A percentile compares a stretch with the other conserved stretches of the same genome.
Conservation (phyloP, 176 grass and related monocot species). For the Cenchrus purpureus region DNA sequence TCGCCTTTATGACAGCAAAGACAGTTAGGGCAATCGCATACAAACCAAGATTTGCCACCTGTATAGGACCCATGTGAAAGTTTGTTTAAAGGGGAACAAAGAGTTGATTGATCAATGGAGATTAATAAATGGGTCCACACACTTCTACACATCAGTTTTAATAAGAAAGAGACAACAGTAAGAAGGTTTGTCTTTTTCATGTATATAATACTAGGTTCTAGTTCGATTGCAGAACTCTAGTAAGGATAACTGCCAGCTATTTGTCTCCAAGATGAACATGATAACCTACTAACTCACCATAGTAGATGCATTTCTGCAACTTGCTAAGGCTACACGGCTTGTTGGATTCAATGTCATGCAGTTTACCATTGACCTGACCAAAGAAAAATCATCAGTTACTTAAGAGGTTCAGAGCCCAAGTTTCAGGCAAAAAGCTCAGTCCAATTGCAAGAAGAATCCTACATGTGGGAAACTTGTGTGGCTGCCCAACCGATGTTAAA, state of each 20-base stretch:
- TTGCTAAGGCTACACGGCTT: slow-evolving; percentile 68
- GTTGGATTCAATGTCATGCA: slow-evolving; percentile 69
- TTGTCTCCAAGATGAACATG: neutral
- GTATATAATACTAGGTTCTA: neutral
- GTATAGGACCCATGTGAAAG: slow-evolving; percentile 31
- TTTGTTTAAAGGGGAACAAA: neutral
- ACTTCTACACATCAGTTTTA: slow-evolving; percentile 9
- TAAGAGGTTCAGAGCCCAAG: neutral
- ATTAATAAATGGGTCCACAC: neutral
- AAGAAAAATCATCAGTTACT: neutral
- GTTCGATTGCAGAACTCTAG: neutral
- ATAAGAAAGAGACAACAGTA: neutral
- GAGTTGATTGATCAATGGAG: neutral
- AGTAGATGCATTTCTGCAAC: slow-evolving; percentile 73
- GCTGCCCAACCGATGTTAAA: slow-evolving; percentile 77
- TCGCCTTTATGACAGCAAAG: slow-evolving; percentile 47
- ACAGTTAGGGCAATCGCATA: slow-evolving; percentile 63
- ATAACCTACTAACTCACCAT: slow-evolving; percentile 50
- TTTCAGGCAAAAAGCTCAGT: neutral
- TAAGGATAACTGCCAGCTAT: neutral
- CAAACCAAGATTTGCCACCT: slow-evolving; percentile 77
- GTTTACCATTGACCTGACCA: slow-evolving; percentile 75
- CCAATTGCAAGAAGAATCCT: neutral
- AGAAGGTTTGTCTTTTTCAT: neutral
- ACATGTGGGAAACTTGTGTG: slow-evolving; percentile 86